Base-by-base conservation (phyloP, 208 protist species). In the Crithidia acanthocephali region DNA sequence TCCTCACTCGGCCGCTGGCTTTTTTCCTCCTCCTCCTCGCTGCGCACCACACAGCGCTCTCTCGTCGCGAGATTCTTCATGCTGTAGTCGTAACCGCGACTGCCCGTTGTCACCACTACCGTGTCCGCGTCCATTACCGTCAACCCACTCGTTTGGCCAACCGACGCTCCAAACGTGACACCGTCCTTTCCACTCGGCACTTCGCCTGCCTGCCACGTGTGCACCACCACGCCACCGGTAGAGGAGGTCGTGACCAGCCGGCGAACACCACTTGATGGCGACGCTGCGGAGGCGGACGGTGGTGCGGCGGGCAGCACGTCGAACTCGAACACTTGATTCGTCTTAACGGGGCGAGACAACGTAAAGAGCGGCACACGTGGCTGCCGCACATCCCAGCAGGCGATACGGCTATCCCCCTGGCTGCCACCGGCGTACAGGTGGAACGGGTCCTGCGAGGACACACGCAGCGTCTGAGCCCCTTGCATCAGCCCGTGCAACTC, bases 331-430 rank as follows among this genome's bases (percentile, higher is more conserved):
- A 68, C 72, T 44, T 91, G 85, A 28, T 84, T 81, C 40, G 83
- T 90, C n/a, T 27, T 23, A 23, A 86, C 27, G 13, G 58, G 61
- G 15, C 85, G 76, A 0, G 57, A 40, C 44, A 84, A 72, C 16
- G 61, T 69, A 28, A 55, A 50, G 15, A 94, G 58, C 18, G 81
- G 57, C 20, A 62, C 33, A 27, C 58, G 59, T 23, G 84, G 77
- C 18, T 68, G 61, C 4, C 88, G 83, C 45, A 91, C 53, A 58
- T 94, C 88, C 88, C 88, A 94, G 76, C 85, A 84, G 10, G 83
- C 45, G 53, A 94, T 88, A 51, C 79, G 59, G 32, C 78, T 77
- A 20, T 90, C 85, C 2, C 80, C 74, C 47, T 69, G 59, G 27
- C 56, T 61, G 25, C 75, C 75, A 10, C 69, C 64, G 1, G 50